A percentile compares a stretch with the other conserved stretches of the same genome.
Evolutionary conservation across 2,329 filamentous ascomycete genomes (phyloP).

Genomic region (Sclerotinia subarctica): DNA sequence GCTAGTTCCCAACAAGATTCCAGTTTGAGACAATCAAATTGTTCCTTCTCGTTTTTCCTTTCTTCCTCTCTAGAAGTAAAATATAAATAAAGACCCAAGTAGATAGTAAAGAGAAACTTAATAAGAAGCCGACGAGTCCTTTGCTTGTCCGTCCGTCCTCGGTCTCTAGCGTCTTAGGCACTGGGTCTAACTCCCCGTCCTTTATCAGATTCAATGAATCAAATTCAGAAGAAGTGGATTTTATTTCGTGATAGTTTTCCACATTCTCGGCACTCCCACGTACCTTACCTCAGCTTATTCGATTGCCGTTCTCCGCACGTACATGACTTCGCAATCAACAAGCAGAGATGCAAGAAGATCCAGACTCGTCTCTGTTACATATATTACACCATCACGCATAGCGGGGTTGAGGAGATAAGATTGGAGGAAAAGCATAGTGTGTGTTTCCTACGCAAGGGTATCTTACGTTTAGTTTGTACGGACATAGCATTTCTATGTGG

Average conservation of each 20-base stretch:
- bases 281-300: not conserved
- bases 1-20: not conserved
- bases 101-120: not conserved
- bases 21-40: slow-evolving; percentile 1
- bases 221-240: not conserved
- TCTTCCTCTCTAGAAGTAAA: not conserved
- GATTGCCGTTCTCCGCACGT: too few relatives aligned
- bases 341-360: not conserved
- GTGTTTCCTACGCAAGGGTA: not conserved
- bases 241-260: not conserved
- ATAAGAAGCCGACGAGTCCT: not conserved
- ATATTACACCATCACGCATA: not conserved
- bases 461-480: not conserved
- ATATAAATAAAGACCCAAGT: not conserved
- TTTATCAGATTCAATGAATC: not conserved
- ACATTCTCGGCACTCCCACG: not conserved
- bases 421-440: not conserved
- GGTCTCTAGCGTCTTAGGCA: slow-evolving; percentile 7
- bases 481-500: not conserved
- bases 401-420: not conserved
- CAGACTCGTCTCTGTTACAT: not conserved
- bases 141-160: slow-evolving; percentile 2
- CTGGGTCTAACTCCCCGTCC: not conserved
- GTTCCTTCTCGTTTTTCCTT: not conserved
- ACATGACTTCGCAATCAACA: not conserved